phyloP scores from a whole-genome alignment of 202 grass and related monocot genomes.

The Elaeis oleifera region DNA sequence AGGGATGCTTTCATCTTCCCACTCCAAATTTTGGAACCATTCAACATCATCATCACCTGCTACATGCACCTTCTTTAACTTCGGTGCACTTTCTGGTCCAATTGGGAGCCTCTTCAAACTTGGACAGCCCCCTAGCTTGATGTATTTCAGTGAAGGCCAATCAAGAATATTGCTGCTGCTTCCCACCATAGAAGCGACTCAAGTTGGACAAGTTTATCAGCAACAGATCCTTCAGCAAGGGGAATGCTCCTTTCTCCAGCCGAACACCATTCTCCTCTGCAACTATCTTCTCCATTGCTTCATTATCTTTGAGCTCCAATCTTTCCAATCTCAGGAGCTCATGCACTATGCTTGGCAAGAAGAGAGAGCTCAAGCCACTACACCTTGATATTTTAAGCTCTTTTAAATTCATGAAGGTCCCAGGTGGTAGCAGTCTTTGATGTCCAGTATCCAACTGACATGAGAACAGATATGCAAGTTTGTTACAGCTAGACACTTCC shows the following conservation, averaged over 20 bases:
- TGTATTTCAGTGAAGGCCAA: constrained; percentile 10
- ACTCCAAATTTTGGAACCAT: too few relatives aligned
- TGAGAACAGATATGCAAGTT: background rate
- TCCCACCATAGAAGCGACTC: constrained; percentile 9
- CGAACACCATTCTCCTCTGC: background rate
- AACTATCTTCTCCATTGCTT: constrained; percentile 5
- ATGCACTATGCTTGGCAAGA: constrained; percentile 12
- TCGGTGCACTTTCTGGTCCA: background rate
- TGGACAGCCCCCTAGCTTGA: constrained; percentile 1
- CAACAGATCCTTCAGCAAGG: constrained; percentile 5
- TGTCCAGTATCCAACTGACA: background rate
- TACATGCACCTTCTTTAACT: constrained; percentile 1
- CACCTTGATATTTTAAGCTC: constrained; percentile 7
- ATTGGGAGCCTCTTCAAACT: constrained; percentile 2
- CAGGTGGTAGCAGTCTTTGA: background rate
- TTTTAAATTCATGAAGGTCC: constrained; percentile 12
- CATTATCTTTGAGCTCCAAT: constrained; percentile 1
- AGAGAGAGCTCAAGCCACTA: background rate
- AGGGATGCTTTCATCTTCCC: too few relatives aligned
- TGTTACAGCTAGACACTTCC: background rate
- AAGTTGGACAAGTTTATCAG: constrained; percentile 7
- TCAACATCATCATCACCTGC: too few relatives aligned
- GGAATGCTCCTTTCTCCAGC: constrained; percentile 11
- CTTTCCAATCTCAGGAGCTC: constrained; percentile 8
- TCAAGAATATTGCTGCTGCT: background rate